phyloP scores from a whole-genome alignment of 2,329 filamentous ascomycete genomes.

The Diaporthe ampelina region DNA sequence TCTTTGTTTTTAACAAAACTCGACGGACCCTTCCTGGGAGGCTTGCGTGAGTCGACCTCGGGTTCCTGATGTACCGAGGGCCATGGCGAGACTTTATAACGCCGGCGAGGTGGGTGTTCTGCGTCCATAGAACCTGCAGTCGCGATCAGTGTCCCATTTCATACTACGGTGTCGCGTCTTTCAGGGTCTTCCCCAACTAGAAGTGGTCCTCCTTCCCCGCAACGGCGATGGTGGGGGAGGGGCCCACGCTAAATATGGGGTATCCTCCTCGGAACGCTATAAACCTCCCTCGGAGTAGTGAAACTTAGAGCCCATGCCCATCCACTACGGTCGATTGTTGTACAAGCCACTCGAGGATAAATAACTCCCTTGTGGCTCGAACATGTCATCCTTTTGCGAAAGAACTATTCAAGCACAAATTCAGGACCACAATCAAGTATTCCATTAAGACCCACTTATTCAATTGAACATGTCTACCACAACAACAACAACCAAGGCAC shows the following conservation, averaged over 20 bases:
- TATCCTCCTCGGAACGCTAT: conserved; percentile 12
- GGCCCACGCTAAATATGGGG: not conserved
- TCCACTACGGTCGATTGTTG: not conserved
- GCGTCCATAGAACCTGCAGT: too few species aligned
- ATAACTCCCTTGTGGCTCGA: not conserved
- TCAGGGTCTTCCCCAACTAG: not conserved
- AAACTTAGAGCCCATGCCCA: not conserved
- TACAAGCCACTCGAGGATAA: not conserved
- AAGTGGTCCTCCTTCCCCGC: conserved; percentile 15
- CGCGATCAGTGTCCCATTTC: not conserved
- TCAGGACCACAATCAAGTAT: too few species aligned
- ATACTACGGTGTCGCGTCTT: not conserved
- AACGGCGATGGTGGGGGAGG: conserved; percentile 21
- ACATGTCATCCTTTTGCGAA: too few species aligned
- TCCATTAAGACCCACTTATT: not conserved
- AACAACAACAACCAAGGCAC: conserved; percentile 4
- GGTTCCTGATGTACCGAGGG: not conserved
- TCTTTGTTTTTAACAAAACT: not conserved
- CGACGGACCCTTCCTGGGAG: not conserved
- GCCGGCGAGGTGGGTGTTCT: not conserved
- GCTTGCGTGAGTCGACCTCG: not conserved
- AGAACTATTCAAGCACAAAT: not conserved
- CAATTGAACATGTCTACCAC: conserved; percentile 11
- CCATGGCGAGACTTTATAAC: conserved; percentile 16
- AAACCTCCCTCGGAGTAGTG: conserved; percentile 7